Conservation (phyloP, 73 alveolate genomes). For the Halteria grandinella region DNA sequence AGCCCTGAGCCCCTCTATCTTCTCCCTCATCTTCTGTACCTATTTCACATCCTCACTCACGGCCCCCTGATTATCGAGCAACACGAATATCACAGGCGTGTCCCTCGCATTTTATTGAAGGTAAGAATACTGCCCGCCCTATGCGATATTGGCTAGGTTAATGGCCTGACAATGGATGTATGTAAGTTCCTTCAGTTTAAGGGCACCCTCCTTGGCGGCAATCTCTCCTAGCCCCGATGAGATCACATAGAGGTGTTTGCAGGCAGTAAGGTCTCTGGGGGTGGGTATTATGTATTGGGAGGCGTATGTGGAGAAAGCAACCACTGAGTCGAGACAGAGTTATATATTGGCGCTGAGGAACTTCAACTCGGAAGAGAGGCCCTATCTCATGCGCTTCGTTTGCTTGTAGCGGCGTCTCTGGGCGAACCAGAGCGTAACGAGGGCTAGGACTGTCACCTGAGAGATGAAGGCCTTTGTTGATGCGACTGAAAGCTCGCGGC, state of each 20-base stretch:
- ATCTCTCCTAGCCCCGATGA: conserved; percentile 93
- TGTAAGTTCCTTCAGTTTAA: conserved; percentile 92
- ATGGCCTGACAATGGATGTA: conserved; percentile 91
- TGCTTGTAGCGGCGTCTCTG: conserved; percentile 43
- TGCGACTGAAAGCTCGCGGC: conserved; percentile 94
- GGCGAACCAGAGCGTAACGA: conserved; percentile 76
- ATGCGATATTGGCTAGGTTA: conserved; percentile 46
- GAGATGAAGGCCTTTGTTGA: conserved; percentile 87
- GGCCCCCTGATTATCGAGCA: conserved; percentile 61
- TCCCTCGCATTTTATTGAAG: conserved; percentile 62
- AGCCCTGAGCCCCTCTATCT: background rate
- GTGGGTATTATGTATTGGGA: no score
- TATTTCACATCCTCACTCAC: background rate
- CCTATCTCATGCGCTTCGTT: conserved; percentile 11
- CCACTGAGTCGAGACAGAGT: conserved; percentile 11
- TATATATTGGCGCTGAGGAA: conserved; percentile 25
- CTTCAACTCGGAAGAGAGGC: conserved; percentile 20
- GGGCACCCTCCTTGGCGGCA: conserved; percentile 96
- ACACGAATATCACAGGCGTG: conserved; percentile 76
- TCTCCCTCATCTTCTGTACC: background rate
- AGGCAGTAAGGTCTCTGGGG: conserved; percentile 45
- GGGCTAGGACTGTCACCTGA: conserved; percentile 68
- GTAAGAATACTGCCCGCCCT: conserved; percentile 85
- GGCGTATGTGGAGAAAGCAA: conserved; percentile 49
- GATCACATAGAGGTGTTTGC: conserved; percentile 72